Conservation (phyloP, 2,329 filamentous ascomycete species). For the Plenodomus lindquistii region DNA sequence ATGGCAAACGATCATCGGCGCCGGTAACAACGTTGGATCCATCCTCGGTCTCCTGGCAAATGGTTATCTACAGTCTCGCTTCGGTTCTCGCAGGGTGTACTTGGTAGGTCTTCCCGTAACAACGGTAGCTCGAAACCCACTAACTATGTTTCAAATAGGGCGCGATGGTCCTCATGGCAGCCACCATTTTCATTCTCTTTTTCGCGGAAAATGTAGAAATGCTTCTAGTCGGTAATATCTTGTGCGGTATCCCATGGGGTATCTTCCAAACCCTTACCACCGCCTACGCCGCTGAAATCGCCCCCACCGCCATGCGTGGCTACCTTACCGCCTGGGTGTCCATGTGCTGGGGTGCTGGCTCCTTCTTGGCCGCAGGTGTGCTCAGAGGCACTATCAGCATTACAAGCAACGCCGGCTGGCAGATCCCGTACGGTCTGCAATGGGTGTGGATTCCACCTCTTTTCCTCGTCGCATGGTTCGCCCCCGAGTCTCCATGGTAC, state of each 20-base stretch:
- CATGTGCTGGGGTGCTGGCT: slow-evolving; percentile 70
- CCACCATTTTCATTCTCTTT: slow-evolving; percentile 48
- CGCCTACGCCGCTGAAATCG: no score
- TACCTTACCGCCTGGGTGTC: slow-evolving; percentile 65
- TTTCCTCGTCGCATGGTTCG: slow-evolving; percentile 66
- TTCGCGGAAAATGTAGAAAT: slow-evolving; percentile 43
- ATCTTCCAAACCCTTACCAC: no score
- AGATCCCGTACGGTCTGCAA: slow-evolving; percentile 67
- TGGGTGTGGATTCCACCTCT: slow-evolving; percentile 75
- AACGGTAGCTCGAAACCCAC: slow-evolving; percentile 10
- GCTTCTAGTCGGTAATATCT: slow-evolving; percentile 56
- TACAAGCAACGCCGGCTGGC: slow-evolving; percentile 66
- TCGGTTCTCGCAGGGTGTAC: slow-evolving; percentile 46
- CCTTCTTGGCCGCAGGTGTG: slow-evolving; percentile 70
- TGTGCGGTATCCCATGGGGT: no score
- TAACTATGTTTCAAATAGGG: slow-evolving; percentile 10
- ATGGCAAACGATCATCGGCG: slow-evolving; percentile 48
- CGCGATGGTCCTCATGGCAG: slow-evolving; percentile 22
- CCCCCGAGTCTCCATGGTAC: slow-evolving; percentile 61
- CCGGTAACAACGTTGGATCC: slow-evolving; percentile 46
- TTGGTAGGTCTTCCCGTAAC: slow-evolving; percentile 41
- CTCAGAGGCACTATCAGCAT: slow-evolving; percentile 67
- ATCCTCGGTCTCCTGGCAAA: slow-evolving; percentile 45
- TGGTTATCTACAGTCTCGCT: slow-evolving; percentile 44
- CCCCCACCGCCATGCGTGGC: slow-evolving; percentile 54